phyloP scores from a whole-genome alignment of 2,329 filamentous ascomycete species.

The Sclerotinia trifoliorum region DNA sequence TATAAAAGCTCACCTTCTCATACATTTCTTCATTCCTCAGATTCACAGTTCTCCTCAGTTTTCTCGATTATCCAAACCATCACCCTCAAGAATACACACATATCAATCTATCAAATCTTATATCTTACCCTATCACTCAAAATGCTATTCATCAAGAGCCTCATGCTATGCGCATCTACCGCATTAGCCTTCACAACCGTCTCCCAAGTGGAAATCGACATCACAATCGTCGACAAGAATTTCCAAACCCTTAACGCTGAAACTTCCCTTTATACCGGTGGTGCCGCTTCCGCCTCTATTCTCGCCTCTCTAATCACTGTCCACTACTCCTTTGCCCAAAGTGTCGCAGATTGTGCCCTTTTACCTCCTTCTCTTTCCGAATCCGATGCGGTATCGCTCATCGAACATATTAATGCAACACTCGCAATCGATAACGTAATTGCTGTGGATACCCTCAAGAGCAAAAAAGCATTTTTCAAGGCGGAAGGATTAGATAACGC shows the following conservation, averaged over 20 bases:
- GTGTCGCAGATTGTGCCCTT: neutral
- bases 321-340: neutral
- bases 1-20: neutral
- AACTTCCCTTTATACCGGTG: neutral
- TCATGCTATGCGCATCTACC: neutral
- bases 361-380: neutral
- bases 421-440: neutral
- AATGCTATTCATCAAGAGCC: constrained; percentile 1
- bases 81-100: neutral
- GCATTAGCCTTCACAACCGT: neutral
- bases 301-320: neutral
- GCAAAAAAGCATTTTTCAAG: neutral
- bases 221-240: neutral
- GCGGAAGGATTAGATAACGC: neutral
- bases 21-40: neutral
- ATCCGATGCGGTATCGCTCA: neutral
- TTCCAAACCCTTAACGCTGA: neutral
- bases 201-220: neutral
- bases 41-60: neutral
- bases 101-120: neutral
- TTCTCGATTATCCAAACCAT: neutral
- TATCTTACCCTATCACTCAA: neutral
- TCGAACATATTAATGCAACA: neutral
- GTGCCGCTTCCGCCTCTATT: neutral
- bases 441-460: neutral